A percentile compares a stretch with the other conserved stretches of the same genome.
Evolutionary conservation across 352 stramenopile species (phyloP).

Genomic region (Phytopythium cucurbitacearum): DNA sequence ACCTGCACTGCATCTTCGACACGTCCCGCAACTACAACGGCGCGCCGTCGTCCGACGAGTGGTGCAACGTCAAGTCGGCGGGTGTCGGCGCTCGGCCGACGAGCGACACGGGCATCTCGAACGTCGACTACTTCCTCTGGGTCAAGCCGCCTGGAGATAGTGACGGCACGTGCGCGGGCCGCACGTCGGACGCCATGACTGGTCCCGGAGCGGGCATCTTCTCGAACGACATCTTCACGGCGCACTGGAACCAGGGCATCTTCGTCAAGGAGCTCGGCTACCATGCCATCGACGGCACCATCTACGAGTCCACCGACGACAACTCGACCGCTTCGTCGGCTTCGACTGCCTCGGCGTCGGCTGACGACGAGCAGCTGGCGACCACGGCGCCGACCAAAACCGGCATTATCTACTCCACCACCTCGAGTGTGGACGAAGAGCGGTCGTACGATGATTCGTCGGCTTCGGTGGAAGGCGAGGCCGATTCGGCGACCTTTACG

Average conservation of each 20-base stretch:
- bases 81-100: constrained; percentile 57
- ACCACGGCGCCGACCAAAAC: constrained; percentile 2
- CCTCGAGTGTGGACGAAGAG: constrained; percentile 3
- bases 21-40: constrained; percentile 58
- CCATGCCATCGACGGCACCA: constrained; percentile 28
- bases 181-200: constrained; percentile 39
- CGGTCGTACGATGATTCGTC: constrained; percentile 1
- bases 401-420: constrained; percentile 12
- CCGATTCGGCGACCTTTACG: constrained; percentile 1
- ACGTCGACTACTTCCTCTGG: constrained; percentile 75
- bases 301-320: constrained; percentile 6
- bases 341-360: constrained; percentile 9
- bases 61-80: constrained; percentile 62
- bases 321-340: constrained; percentile 3
- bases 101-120: constrained; percentile 36
- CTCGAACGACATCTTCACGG: constrained; percentile 50
- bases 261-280: constrained; percentile 41
- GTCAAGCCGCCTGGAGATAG: constrained; percentile 64
- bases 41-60: constrained; percentile 37
- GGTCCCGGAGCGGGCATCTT: constrained; percentile 52
- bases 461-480: neutral
- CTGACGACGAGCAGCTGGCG: constrained; percentile 1
- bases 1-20: constrained; percentile 57
- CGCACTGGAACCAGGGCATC: constrained; percentile 67
- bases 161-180: constrained; percentile 45